Base-by-base conservation (phyloP, 2,329 filamentous ascomycete genomes). In the Aaosphaeria arxii region DNA sequence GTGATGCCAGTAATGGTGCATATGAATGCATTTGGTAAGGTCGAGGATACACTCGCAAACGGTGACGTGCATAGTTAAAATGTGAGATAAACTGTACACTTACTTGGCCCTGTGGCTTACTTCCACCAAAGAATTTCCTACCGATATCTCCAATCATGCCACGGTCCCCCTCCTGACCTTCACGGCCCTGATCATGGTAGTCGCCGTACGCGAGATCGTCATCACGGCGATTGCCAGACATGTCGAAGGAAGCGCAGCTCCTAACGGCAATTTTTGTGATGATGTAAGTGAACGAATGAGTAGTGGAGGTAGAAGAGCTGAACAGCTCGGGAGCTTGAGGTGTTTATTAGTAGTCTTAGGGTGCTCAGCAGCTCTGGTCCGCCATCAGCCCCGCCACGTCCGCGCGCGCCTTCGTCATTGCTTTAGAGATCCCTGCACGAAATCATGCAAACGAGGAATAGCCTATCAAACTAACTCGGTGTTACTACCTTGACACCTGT, bases 121-220 rank as follows among this genome's bases (percentile, higher is more conserved):
- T 40, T 40, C 39, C 39, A 44, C 65, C 63, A 57, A 69, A 68
- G 53, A 66, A 63, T 57, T 74, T 77, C 58, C 73, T 72, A 49
- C 78, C 76, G 50, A 79, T 74, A 57, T 79, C 77, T 35, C 78
- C 75, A 35, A 80, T 68, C 31, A 82, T 60, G n/a, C 78, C 76
- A 38, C 78, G 71, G 40, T 78, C 73, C 38, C 67, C 69, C 40
- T 74, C 74, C 33, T 67, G 55, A 57, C 62, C 56, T 49, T 68
- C 52, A 59, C 61, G 59, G 40, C 61, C 51, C 32, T 49, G 45
- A 31, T 58, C 64, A 48, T 75, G 68, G 55, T 78, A 79, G 33
- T 78, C 74, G 52, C 80, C 80, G 60, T 83, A 83, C 46, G 80
- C 80, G 60, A 83, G 59, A 51, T 74, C 71, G 56, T 82, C 76